Evolutionary conservation across 2,329 filamentous ascomycete genomes (phyloP).

Genomic region (Neopestalotiopsis sp.): DNA sequence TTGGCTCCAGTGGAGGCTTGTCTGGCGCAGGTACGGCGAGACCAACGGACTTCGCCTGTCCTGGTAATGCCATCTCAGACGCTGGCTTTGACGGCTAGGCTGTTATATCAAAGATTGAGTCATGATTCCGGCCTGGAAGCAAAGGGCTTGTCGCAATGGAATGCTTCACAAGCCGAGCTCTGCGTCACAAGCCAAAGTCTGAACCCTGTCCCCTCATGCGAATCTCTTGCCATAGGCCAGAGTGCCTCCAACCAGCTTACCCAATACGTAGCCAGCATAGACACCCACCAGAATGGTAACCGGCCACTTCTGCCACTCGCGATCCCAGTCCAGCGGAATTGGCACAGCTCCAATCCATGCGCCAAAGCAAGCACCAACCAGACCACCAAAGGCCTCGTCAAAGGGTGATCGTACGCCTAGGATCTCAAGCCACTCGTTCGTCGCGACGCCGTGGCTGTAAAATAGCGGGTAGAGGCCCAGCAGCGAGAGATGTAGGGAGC

Average conservation of each 20-base stretch:
- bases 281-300: constrained; percentile 86
- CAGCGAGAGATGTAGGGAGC: constrained; percentile 80
- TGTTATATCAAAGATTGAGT: not conserved
- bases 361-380: constrained; percentile 78
- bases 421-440: constrained; percentile 71
- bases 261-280: constrained; percentile 78
- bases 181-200: not conserved
- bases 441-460: constrained; percentile 83
- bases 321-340: constrained; percentile 96
- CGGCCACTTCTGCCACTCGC: constrained; percentile 99
- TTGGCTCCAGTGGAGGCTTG: not conserved
- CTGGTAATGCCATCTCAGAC: not conserved
- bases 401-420: constrained; percentile 71
- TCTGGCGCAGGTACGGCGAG: not conserved
- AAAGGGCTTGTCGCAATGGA: not conserved
- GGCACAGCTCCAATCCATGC: constrained; percentile 94
- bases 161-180: not conserved
- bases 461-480: constrained; percentile 80
- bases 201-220: constrained; percentile 10
- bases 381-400: constrained; percentile 83
- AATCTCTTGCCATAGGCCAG: constrained; percentile 53
- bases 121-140: not conserved
- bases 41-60: not conserved
- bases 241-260: constrained; percentile 65
- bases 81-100: not conserved